Evolutionary conservation across 129 eudicot species (phyloP).

Genomic region (Chrysanthemum lavandulifolium): DNA sequence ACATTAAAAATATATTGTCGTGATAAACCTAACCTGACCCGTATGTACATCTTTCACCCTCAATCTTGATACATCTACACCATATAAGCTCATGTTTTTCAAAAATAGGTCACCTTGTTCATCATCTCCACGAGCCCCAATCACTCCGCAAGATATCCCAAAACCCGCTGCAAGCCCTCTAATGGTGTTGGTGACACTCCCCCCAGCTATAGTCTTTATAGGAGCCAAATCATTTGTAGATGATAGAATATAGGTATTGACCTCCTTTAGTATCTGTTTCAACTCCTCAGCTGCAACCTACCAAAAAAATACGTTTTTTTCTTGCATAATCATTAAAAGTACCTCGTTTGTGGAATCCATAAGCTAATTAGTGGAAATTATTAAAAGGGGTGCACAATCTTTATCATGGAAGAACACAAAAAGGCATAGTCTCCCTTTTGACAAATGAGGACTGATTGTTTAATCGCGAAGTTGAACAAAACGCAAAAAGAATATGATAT

Average conservation of each 20-base stretch:
- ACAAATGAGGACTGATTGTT: not conserved
- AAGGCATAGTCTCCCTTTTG: not conserved
- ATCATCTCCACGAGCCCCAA: slow-evolving; percentile 96
- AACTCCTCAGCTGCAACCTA: slow-evolving; percentile 83
- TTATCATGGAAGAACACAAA: slow-evolving; percentile 19
- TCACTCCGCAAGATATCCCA: slow-evolving; percentile 80
- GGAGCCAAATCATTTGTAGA: slow-evolving; percentile 51
- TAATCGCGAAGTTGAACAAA: not conserved
- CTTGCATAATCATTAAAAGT: not conserved
- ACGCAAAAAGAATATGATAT: slow-evolving; percentile 9
- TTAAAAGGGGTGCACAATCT: not conserved
- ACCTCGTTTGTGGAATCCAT: not conserved
- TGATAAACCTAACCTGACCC: slow-evolving; percentile 61
- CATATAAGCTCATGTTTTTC: slow-evolving; percentile 59
- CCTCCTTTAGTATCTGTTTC: slow-evolving; percentile 60
- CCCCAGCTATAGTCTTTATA: slow-evolving; percentile 88
- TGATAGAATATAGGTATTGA: slow-evolving; percentile 50
- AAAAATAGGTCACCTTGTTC: slow-evolving; percentile 80
- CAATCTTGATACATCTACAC: slow-evolving; percentile 71
- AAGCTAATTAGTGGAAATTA: not conserved
- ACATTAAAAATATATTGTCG: not conserved
- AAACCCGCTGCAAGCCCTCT: slow-evolving; percentile 91
- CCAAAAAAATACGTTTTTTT: not conserved
- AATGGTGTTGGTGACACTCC: slow-evolving; percentile 94
- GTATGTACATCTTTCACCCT: slow-evolving; percentile 68